A percentile compares a stretch with the other conserved stretches of the same genome.
Conservation (phyloP, 148 eudicot genomes). For the Heliamphora exappendiculata region DNA sequence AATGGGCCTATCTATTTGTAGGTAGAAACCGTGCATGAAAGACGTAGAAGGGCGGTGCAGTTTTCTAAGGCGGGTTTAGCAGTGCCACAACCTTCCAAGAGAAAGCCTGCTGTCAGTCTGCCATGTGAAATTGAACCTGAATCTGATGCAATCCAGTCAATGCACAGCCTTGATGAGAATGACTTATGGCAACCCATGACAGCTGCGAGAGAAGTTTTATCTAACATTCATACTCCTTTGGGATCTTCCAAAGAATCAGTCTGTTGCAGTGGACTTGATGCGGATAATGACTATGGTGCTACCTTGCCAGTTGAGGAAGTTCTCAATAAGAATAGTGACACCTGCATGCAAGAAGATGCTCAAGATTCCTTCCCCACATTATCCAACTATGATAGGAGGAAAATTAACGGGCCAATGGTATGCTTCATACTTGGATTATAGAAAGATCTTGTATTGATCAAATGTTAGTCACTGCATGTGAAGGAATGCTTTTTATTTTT, state of each 20-base stretch:
- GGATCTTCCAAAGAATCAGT: conserved; percentile 24
- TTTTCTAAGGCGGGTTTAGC: conserved; percentile 62
- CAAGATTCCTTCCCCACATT: conserved; percentile 13
- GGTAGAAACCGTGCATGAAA: conserved; percentile 67
- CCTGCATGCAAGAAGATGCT: conserved; percentile 12
- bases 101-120: conserved; percentile 19
- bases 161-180: conserved; percentile 10
- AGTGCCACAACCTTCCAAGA: conserved; percentile 33
- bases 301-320: conserved; percentile 14
- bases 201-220: conserved; percentile 9
- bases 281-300: conserved; percentile 14
- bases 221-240: conserved; percentile 4
- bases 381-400: conserved; percentile 5
- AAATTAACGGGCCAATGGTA: conserved; percentile 23
- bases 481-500: background rate
- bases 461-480: background rate
- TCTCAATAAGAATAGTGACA: conserved; percentile 18
- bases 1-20: conserved; percentile 17
- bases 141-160: conserved; percentile 8
- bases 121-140: conserved; percentile 26
- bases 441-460: background rate
- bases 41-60: conserved; percentile 63
- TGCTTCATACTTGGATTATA: background rate
- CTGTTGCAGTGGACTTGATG: conserved; percentile 12
- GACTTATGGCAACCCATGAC: conserved; percentile 11